phyloP scores from a whole-genome alignment of 1,284 basidiomycete genomes.

The Sanghuangporus baumii region DNA sequence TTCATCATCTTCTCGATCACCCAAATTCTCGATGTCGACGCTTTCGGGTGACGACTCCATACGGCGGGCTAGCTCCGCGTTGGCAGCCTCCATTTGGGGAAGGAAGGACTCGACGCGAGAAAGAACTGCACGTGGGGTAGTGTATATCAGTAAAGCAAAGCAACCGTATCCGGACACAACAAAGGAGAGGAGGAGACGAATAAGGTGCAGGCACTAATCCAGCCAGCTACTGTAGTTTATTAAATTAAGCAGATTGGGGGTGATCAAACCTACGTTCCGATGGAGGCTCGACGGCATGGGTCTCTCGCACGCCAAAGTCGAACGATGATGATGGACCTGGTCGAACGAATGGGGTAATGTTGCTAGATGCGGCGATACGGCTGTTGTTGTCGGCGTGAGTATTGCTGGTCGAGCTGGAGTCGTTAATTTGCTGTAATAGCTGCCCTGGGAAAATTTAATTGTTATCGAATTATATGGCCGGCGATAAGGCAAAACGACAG shows the following conservation, averaged over 20 bases:
- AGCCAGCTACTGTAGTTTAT: too few species aligned
- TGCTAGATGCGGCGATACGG: not conserved
- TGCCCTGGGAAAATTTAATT: conserved; percentile 10
- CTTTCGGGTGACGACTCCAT: conserved; percentile 17
- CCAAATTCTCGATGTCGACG: conserved; percentile 23
- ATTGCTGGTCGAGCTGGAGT: not conserved
- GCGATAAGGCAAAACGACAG: not conserved
- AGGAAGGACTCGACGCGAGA: conserved; percentile 23
- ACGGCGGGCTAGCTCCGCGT: conserved; percentile 19
- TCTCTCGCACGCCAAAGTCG: conserved; percentile 14
- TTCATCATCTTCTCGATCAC: not conserved
- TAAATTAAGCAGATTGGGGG: not conserved
- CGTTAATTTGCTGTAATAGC: conserved; percentile 14
- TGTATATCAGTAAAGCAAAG: not conserved
- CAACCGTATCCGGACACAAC: not conserved
- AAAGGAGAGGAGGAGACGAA: not conserved
- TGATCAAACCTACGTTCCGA: conserved; percentile 7
- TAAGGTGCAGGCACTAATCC: too few species aligned
- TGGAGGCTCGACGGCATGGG: conserved; percentile 16
- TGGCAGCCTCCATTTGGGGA: conserved; percentile 23
- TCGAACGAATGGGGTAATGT: not conserved
- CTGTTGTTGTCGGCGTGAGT: not conserved
- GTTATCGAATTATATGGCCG: not conserved
- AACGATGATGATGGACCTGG: conserved; percentile 15
- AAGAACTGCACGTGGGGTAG: conserved; percentile 20